Percentiles rank a stretch among this genome's conserved stretches.
Conservation (phyloP, 225 moss, liverwort and hornwort species). For the Neckera pumila region DNA sequence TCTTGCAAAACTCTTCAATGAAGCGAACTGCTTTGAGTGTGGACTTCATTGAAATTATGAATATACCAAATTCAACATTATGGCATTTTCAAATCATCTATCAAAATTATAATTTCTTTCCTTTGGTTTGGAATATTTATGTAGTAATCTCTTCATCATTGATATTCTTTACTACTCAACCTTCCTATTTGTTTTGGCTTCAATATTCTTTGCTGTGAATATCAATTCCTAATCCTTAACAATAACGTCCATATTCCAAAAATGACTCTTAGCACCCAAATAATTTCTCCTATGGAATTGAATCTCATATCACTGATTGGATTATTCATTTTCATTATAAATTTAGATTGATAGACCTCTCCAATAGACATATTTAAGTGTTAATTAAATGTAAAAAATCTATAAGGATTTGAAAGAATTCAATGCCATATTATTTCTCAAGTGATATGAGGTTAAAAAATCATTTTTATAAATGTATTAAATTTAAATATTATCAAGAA, state of each 20-base stretch:
- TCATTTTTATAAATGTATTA: too few relatives aligned
- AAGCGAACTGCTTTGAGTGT: neutral
- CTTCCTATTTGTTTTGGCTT: neutral
- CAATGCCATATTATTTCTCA: too few relatives aligned
- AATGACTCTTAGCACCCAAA: rapidly evolving
- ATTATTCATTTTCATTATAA: neutral
- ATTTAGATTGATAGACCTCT: too few relatives aligned
- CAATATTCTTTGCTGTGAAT: neutral
- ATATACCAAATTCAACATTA: neutral
- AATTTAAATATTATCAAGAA: too few relatives aligned
- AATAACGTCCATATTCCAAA: neutral
- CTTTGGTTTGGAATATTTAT: neutral
- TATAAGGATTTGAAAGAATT: too few relatives aligned
- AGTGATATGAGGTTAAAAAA: too few relatives aligned
- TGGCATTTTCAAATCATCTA: neutral
- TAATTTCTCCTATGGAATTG: neutral
- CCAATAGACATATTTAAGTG: neutral
- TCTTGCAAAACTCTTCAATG: neutral
- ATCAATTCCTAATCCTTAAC: neutral
- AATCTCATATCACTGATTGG: neutral
- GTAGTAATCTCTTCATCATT: neutral
- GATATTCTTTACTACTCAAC: neutral
- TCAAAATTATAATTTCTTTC: neutral
- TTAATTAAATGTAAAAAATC: too few relatives aligned
- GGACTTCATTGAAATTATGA: neutral